phyloP scores from a whole-genome alignment of 192 early-diverging fungal species.

The Radiomyces spectabilis region DNA sequence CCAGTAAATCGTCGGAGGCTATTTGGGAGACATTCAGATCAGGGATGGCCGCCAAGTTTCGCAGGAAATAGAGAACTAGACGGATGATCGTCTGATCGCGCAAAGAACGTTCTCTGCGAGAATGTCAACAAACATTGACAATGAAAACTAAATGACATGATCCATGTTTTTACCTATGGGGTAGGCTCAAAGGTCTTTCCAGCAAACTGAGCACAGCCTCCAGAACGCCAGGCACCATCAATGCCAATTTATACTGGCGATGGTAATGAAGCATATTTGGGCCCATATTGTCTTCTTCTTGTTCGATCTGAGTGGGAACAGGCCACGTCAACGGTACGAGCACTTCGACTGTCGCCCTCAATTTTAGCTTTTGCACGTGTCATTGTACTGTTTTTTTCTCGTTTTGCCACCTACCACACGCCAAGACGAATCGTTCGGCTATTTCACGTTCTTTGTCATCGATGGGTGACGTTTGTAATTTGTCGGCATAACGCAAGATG shows the following conservation, averaged over 20 bases:
- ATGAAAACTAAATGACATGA: not conserved
- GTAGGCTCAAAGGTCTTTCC: constrained; percentile 39
- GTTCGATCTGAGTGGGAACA: constrained; percentile 51
- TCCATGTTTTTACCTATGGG: constrained; percentile 21
- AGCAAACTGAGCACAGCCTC: constrained; percentile 42
- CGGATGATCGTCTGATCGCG: constrained; percentile 55
- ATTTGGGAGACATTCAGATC: constrained; percentile 55
- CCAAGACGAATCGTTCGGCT: constrained; percentile 36
- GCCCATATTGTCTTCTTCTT: constrained; percentile 27
- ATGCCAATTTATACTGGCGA: constrained; percentile 67
- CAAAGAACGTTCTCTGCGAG: constrained; percentile 40
- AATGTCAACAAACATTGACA: not conserved
- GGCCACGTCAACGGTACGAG: constrained; percentile 90
- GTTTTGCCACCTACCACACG: constrained; percentile 32
- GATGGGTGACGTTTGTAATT: too few species aligned
- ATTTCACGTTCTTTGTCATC: constrained; percentile 14
- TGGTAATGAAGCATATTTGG: constrained; percentile 42
- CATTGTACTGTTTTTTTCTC: not conserved
- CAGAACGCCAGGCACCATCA: constrained; percentile 48
- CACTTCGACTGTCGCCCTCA: constrained; percentile 56
- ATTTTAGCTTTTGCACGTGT: not conserved
- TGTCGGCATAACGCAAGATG: too few species aligned
- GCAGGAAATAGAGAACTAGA: constrained; percentile 65
- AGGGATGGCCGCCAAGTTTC: constrained; percentile 76
- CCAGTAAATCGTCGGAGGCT: constrained; percentile 44